Evolutionary conservation across 2,329 filamentous ascomycete genomes (phyloP).

Genomic region (Aspergillus phoenicis): DNA sequence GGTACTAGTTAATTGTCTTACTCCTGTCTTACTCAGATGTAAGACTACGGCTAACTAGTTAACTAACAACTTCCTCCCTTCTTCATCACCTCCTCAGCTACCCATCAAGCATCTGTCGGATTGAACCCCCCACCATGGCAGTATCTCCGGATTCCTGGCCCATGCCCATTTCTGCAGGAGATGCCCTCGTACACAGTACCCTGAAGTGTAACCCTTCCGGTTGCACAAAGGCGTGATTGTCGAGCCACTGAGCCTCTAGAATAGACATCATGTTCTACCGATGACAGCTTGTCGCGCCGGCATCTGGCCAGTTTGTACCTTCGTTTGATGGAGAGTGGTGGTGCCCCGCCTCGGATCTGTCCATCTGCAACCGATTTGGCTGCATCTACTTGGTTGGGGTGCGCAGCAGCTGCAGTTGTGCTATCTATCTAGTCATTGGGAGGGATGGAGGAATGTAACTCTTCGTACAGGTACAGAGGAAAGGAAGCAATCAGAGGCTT

Average conservation of each 20-base stretch:
- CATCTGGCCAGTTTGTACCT: background rate
- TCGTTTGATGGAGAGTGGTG: background rate
- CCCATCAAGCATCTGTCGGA: background rate
- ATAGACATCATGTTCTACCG: conserved; percentile 2
- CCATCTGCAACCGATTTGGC: background rate
- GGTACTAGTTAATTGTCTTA: background rate
- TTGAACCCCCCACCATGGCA: background rate
- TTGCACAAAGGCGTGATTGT: background rate
- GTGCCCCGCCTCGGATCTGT: background rate
- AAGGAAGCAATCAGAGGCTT: background rate
- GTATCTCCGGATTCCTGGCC: background rate
- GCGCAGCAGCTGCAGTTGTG: background rate
- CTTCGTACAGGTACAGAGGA: background rate
- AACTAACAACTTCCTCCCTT: no score
- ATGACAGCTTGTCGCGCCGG: background rate
- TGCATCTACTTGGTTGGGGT: background rate
- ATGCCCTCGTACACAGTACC: conserved; percentile 2
- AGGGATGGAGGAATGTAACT: background rate
- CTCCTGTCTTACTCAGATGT: background rate
- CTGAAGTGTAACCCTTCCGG: conserved; percentile 1
- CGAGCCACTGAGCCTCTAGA: background rate
- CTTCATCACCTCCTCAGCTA: background rate
- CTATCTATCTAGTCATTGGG: background rate
- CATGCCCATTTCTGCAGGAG: background rate
- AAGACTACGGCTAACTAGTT: background rate